Conservation (phyloP, 1,284 basidiomycete genomes). For the Pyrrhoderma noxium region DNA sequence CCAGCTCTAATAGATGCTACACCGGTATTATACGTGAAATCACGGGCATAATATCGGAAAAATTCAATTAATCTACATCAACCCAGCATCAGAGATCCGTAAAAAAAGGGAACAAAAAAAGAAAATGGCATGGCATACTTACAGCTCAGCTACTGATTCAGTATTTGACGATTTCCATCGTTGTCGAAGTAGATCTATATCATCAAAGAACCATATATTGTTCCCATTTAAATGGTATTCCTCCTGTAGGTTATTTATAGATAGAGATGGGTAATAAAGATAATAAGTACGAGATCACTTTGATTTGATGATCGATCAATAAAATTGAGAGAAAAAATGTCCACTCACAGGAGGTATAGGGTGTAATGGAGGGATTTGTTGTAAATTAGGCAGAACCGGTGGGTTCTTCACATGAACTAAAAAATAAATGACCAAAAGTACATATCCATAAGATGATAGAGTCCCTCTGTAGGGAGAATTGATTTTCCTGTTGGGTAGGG, state of each 20-base stretch:
- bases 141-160: conserved; percentile 92
- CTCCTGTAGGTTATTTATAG: conserved; percentile 42
- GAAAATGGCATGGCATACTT: conserved; percentile 26
- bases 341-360: conserved; percentile 60
- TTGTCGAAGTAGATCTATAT: conserved; percentile 85
- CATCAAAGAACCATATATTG: conserved; percentile 97
- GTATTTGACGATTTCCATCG: conserved; percentile 92
- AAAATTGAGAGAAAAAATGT: too few relatives aligned
- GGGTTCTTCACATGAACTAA: conserved; percentile 95
- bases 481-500: conserved; percentile 64
- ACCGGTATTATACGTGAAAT: conserved; percentile 87
- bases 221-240: conserved; percentile 79
- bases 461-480: conserved; percentile 98
- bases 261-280: conserved; percentile 10
- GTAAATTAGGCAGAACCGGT: conserved; percentile 86
- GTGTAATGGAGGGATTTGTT: conserved; percentile 81
- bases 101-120: neutral
- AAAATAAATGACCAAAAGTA: conserved; percentile 95
- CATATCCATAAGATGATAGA: conserved; percentile 95
- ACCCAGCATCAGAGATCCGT: conserved; percentile 6
- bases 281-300: too few relatives aligned
- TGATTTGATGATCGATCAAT: too few relatives aligned
- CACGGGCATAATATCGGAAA: conserved; percentile 93
- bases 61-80: conserved; percentile 83
- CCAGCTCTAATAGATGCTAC: conserved; percentile 91